Conservation (phyloP, 257 asterid species). For the Craterostigma plantagineum region DNA sequence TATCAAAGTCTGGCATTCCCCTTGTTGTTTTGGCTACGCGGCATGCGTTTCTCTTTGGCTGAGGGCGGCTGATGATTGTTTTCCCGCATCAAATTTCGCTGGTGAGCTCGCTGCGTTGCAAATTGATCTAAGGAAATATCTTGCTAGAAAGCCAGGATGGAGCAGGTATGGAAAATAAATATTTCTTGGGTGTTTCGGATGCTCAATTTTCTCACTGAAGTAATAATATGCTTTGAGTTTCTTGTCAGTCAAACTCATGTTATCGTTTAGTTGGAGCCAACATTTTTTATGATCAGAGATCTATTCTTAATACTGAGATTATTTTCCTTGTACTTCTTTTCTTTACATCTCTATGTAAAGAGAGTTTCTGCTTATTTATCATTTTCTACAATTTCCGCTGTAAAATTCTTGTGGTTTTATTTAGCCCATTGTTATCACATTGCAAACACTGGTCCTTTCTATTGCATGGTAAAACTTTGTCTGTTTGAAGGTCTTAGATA, state of each 20-base stretch:
- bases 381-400: no score
- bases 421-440: no score
- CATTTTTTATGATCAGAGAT: not conserved
- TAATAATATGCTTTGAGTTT: not conserved
- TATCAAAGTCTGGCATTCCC: constrained; percentile 80
- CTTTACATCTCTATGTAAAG: constrained; percentile 2
- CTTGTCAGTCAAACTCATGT: no score
- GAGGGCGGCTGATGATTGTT: constrained; percentile 90
- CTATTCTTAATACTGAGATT: no score
- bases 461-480: no score
- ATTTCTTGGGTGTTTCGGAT: not conserved
- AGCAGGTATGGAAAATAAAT: constrained; percentile 41
- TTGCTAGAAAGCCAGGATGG: constrained; percentile 92
- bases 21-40: constrained; percentile 85
- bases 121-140: constrained; percentile 79
- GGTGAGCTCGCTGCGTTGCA: constrained; percentile 89
- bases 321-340: no score
- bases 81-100: constrained; percentile 83
- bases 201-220: no score
- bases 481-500: not conserved
- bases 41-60: constrained; percentile 83
- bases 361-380: no score
- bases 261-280: no score
- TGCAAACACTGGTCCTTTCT: no score
- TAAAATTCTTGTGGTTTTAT: no score